Evolutionary conservation across 2,329 filamentous ascomycete genomes (phyloP).

Genomic region (Stachybotrys chlorohalonatus): DNA sequence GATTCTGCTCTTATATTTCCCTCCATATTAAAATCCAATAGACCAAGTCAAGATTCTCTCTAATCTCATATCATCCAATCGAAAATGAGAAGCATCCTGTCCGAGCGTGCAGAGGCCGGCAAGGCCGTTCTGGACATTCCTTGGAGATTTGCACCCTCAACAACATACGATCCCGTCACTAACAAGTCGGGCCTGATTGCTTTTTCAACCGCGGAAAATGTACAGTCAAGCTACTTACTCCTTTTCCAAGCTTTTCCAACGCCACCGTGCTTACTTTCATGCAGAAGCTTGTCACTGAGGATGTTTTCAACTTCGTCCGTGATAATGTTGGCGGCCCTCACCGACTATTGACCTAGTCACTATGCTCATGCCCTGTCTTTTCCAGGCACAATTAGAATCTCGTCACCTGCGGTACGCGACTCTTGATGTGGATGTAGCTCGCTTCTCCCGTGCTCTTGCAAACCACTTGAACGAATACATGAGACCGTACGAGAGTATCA

Average conservation of each 20-base stretch:
- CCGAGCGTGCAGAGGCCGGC: constrained; percentile 14
- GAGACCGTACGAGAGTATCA: constrained; percentile 17
- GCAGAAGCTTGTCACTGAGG: constrained; percentile 29
- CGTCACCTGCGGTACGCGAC: constrained; percentile 26
- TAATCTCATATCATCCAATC: neutral
- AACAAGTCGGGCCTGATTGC: constrained; percentile 35
- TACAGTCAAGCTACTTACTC: neutral
- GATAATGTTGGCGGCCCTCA: neutral
- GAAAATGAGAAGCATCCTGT: constrained; percentile 7
- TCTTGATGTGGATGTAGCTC: constrained; percentile 22
- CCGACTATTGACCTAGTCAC: neutral
- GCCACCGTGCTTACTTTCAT: neutral
- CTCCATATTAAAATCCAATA: no score
- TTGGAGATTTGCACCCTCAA: constrained; percentile 22
- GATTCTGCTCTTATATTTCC: no score
- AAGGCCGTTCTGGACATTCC: constrained; percentile 14
- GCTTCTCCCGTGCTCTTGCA: constrained; percentile 22
- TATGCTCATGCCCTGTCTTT: neutral
- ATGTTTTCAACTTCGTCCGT: neutral
- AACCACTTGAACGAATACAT: constrained; percentile 28
- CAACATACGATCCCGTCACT: constrained; percentile 25
- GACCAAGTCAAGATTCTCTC: neutral
- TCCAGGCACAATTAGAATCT: constrained; percentile 15
- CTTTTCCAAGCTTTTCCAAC: neutral
- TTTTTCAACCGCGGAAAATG: constrained; percentile 40